phyloP scores from a whole-genome alignment of 176 grass and related monocot genomes.

The Leersia perrieri region DNA sequence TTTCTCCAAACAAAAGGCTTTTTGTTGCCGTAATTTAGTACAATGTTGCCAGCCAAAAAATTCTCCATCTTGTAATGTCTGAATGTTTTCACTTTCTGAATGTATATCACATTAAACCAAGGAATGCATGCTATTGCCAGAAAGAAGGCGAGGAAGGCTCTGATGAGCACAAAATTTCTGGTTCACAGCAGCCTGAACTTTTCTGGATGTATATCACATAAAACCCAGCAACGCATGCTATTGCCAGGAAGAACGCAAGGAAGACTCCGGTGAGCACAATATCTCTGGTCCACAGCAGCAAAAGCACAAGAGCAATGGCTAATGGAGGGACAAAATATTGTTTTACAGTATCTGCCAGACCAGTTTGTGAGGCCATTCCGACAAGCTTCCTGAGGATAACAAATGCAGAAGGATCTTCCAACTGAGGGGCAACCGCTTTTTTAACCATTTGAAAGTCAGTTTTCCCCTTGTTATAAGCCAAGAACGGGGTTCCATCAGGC shows the following conservation, averaged over 20 bases:
- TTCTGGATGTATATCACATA: too few species aligned
- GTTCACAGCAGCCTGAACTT: background rate
- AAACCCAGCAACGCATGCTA: background rate
- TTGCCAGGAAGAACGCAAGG: background rate
- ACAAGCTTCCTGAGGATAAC: background rate
- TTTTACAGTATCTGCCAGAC: background rate
- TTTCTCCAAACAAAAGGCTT: too few species aligned
- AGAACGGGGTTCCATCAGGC: slow-evolving; percentile 26
- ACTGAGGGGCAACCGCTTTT: background rate
- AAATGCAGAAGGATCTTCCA: background rate
- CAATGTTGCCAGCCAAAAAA: too few species aligned
- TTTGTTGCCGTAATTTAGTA: too few species aligned
- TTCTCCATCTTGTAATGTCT: too few species aligned
- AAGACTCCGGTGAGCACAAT: background rate
- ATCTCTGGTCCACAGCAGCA: background rate
- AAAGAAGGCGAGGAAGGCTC: background rate
- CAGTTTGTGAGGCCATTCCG: background rate
- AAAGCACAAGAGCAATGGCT: background rate
- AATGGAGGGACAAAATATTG: background rate
- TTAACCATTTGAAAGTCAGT: background rate
- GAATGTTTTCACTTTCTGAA: too few species aligned
- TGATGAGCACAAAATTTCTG: background rate
- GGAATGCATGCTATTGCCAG: background rate
- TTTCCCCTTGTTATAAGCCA: slow-evolving; percentile 19
- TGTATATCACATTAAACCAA: background rate